These are phyloP conservation scores for Cynara cardunculus DNA, from an alignment of 129 eudicot species.

Conservation along the genomic window DNA sequence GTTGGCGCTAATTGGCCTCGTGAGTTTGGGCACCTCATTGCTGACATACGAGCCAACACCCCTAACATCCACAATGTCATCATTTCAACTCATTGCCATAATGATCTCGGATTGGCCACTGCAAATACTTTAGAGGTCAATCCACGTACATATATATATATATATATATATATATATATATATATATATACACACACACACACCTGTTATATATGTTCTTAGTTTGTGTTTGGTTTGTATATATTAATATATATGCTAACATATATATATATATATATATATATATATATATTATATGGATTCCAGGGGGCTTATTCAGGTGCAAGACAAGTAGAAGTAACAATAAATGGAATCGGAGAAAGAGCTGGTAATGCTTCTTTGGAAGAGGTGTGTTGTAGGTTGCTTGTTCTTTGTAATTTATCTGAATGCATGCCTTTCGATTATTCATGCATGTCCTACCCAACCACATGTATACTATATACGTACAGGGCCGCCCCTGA, in stretches of 20 bases:
- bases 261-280: too few relatives aligned
- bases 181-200: not conserved
- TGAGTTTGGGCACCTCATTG: slow-evolving; percentile 62
- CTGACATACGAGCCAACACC: slow-evolving; percentile 58
- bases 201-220: not conserved
- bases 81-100: slow-evolving; percentile 70
- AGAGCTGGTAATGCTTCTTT: slow-evolving; percentile 94
- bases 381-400: slow-evolving; percentile 70
- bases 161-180: too few relatives aligned
- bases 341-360: slow-evolving; percentile 88
- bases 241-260: not conserved
- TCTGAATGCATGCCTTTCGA: not conserved
- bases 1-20: slow-evolving; percentile 55
- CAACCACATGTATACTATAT: too few relatives aligned
- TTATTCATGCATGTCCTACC: not conserved
- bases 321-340: slow-evolving; percentile 84
- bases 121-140: slow-evolving; percentile 59
- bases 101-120: slow-evolving; percentile 72
- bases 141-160: too few relatives aligned
- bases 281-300: not conserved
- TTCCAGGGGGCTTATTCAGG: slow-evolving; percentile 83
- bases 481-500: too few relatives aligned
- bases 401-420: not conserved
- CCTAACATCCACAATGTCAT: slow-evolving; percentile 51
- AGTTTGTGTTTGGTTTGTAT: not conserved